A percentile compares a stretch with the other conserved stretches of the same genome.
These are phyloP conservation scores for Pharus latifolius DNA, from an alignment of 176 grass and related monocot species.

Conservation along the genomic window DNA sequence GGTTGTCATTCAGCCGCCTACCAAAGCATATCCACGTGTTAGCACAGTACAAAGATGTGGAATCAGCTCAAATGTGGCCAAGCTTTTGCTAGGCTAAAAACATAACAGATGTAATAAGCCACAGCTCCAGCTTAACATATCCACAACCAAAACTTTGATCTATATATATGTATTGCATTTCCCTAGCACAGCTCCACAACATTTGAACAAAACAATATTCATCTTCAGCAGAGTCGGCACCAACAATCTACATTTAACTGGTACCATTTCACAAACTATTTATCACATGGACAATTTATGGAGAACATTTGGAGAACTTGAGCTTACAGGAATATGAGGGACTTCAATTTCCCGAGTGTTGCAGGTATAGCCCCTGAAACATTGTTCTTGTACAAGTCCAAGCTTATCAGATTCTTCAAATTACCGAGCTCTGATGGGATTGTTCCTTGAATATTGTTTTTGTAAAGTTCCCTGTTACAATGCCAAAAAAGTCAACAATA, in stretches of 20 bases:
- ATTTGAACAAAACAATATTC: background rate
- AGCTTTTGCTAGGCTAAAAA: background rate
- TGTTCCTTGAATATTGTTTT: conserved; percentile 81
- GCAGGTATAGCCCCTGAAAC: conserved; percentile 74
- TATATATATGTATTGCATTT: background rate
- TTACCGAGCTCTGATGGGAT: conserved; percentile 75
- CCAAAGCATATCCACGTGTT: conserved; percentile 14
- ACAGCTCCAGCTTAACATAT: background rate
- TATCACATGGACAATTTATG: background rate
- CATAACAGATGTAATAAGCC: background rate
- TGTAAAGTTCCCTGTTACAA: conserved; percentile 86
- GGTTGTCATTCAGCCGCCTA: conserved; percentile 91
- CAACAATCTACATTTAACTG: background rate
- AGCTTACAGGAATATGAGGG: conserved; percentile 91
- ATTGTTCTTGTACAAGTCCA: conserved; percentile 96
- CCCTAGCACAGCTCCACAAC: background rate
- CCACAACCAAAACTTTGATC: background rate
- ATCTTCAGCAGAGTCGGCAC: background rate
- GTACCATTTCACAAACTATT: background rate
- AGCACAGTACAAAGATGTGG: background rate
- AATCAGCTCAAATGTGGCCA: background rate
- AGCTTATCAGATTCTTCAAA: conserved; percentile 86
- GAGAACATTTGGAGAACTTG: conserved; percentile 5
- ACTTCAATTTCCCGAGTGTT: conserved; percentile 70
- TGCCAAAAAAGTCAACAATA: conserved; percentile 15